Evolutionary conservation across 2,329 filamentous ascomycete species (phyloP).

Genomic region (Cladosporium phlei): DNA sequence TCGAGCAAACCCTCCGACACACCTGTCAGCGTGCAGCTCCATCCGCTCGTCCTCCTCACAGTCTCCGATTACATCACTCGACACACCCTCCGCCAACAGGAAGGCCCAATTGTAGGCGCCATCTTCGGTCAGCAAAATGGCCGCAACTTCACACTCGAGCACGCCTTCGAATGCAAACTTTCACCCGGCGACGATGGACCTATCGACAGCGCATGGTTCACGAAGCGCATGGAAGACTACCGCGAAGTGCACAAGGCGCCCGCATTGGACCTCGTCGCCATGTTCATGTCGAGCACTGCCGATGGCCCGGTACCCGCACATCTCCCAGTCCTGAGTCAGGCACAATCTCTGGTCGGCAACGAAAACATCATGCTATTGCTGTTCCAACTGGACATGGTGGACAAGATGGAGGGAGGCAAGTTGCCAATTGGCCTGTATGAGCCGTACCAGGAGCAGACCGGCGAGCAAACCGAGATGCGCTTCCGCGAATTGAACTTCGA

Average conservation of each 20-base stretch:
- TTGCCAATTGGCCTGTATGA: constrained; percentile 91
- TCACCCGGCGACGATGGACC: constrained; percentile 46
- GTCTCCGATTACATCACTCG: constrained; percentile 96
- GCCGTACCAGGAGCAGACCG: constrained; percentile 61
- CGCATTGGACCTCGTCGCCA: constrained; percentile 71
- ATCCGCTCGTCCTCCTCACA: constrained; percentile 90
- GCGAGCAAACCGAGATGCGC: constrained; percentile 58
- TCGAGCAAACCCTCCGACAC: constrained; percentile 57
- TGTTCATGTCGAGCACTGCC: constrained; percentile 58
- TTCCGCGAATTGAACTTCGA: constrained; percentile 83
- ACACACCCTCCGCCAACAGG: constrained; percentile 71
- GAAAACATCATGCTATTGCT: constrained; percentile 84
- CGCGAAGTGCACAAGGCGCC: constrained; percentile 82
- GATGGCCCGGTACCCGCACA: constrained; percentile 64
- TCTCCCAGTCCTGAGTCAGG: constrained; percentile 71
- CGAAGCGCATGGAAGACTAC: constrained; percentile 77
- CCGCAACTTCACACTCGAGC: constrained; percentile 83
- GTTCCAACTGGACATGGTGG: constrained; percentile 66
- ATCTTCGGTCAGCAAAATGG: constrained; percentile 91
- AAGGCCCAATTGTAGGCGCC: constrained; percentile 75
- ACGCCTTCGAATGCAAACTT: constrained; percentile 80
- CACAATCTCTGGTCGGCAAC: constrained; percentile 51
- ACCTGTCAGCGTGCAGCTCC: constrained; percentile 73
- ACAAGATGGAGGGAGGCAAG: constrained; percentile 63
- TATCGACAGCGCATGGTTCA: constrained; percentile 69